Evolutionary conservation across 495 filamentous ascomycete species (phyloP).

Genomic region (Darksidea phi): DNA sequence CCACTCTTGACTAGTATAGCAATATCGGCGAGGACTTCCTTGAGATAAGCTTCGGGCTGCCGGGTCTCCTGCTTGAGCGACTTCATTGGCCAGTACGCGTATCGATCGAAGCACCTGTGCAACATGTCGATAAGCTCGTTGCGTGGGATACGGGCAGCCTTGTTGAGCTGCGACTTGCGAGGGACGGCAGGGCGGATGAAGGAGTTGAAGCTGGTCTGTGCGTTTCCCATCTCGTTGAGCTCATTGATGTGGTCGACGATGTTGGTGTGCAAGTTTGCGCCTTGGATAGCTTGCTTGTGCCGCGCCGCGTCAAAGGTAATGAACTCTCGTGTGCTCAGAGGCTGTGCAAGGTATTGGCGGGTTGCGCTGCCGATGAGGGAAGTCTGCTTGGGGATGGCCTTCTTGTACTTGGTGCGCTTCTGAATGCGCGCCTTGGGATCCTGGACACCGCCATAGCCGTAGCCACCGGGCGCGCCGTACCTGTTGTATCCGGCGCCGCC

Average conservation of each 20-base stretch:
- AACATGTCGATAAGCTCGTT: constrained; percentile 82
- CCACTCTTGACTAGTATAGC: constrained; percentile 78
- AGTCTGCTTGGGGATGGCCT: constrained; percentile 78
- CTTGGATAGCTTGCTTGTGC: constrained; percentile 49
- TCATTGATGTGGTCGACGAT: constrained; percentile 15
- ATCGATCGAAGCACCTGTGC: constrained; percentile 75
- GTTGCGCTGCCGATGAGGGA: constrained; percentile 67
- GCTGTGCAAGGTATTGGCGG: constrained; percentile 75
- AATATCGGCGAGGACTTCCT: constrained; percentile 76
- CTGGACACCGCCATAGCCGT: constrained; percentile 6
- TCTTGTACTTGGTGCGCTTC: constrained; percentile 32
- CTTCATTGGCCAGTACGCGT: constrained; percentile 87
- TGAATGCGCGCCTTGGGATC: constrained; percentile 29
- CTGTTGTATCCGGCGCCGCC: constrained; percentile 16
- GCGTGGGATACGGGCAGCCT: constrained; percentile 80
- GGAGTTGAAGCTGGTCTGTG: constrained; percentile 22
- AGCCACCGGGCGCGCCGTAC: not conserved
- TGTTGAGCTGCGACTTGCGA: constrained; percentile 56
- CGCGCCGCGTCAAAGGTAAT: constrained; percentile 58
- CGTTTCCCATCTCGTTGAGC: not conserved
- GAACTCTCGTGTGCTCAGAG: constrained; percentile 72
- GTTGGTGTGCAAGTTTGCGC: constrained; percentile 32
- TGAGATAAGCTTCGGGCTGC: constrained; percentile 91
- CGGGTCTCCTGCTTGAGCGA: constrained; percentile 66
- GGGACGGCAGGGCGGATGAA: constrained; percentile 20